Evolutionary conservation across 805 yeast species (phyloP).

Genomic region (Schizosaccharomyces osmophilus): DNA sequence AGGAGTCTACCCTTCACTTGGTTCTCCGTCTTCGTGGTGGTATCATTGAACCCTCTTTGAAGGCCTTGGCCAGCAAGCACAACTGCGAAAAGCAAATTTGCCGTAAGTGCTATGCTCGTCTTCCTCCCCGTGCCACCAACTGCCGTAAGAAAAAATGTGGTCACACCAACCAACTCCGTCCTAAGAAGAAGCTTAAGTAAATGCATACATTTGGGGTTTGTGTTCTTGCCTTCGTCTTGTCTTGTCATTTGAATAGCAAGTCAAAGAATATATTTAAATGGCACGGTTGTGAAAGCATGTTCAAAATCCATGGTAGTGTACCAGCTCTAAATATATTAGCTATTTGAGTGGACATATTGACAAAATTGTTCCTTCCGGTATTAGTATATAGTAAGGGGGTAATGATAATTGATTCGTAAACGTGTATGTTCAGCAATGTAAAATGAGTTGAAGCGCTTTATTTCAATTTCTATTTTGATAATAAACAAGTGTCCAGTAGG

Average conservation of each 20-base stretch:
- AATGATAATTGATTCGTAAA: too few species aligned
- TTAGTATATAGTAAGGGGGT: too few species aligned
- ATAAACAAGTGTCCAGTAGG: too few species aligned
- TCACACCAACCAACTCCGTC: constrained; percentile 99
- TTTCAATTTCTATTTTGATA: too few species aligned
- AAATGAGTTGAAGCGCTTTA: too few species aligned
- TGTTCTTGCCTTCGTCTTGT: constrained; percentile 10
- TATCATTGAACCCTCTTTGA: constrained; percentile 82
- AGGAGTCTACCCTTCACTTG: constrained; percentile 70
- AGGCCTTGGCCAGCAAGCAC: constrained; percentile 96
- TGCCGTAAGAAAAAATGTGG: constrained; percentile 99
- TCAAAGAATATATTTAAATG: not conserved
- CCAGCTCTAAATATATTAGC: not conserved
- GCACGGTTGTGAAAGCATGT: not conserved
- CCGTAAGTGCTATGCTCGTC: constrained; percentile 97
- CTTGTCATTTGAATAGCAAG: not conserved
- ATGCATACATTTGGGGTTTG: constrained; percentile 14
- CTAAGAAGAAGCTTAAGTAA: constrained; percentile 83
- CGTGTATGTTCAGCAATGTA: too few species aligned
- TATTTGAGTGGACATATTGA: too few species aligned
- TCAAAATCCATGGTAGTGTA: not conserved
- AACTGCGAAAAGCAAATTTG: constrained; percentile 98
- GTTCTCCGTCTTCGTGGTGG: constrained; percentile 78
- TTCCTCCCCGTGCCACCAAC: constrained; percentile 99
- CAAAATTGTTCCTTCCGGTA: too few species aligned